Evolutionary conservation across 345 rosid species (phyloP), one percentile per base, ranked within the genome.

Genomic region (Theobroma cacao): DNA sequence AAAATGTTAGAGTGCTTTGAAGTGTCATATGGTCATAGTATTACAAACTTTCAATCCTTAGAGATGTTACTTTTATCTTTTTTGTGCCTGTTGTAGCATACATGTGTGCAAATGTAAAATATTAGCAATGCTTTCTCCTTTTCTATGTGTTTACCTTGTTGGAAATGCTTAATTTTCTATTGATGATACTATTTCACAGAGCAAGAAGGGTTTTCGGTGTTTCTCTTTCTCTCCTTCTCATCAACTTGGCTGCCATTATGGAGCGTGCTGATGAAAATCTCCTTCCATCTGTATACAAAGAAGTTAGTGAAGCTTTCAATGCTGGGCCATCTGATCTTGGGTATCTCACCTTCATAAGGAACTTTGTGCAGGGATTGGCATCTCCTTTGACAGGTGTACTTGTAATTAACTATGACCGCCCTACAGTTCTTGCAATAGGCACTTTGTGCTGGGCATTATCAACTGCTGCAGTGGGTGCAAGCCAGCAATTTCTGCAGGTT

Each of bases 181-280:
- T 79, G 79, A 38, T 66, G 66, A 53, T 78, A n/a, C 76, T 58
- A 69, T 82, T 80, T 76, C 48, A 83, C 94, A 96, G 99, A 87
- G 83, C 89, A 75, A 89, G 86, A 81, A 96, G 80, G 88, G 62
- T 96, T 52, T 90, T 88, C 31, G 99, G 99, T 47, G 73, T 96
- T 84, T 92, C 99, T 72, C 81, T 94, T 26, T 96, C 99, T 66
- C 82, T 96, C 77, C 76, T 96, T 55, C 91, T 94, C 1, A 96
- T 96, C 83, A 94, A 96, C 86, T 74, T 96, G 88, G 98, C 97
- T 69, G 92, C 98, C 45, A 89, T 94, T 43, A 96, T 96, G 99
- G 99, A 96, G 75, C 85, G 95, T 10, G 98, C 99, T 31, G 99
- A 96, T 40, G 99, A 96, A 85, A 96, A 94, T 82, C 94, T 94